These are phyloP conservation scores for Boeremia exigua DNA, from an alignment of 2,329 filamentous ascomycete species.

Conservation along the genomic window DNA sequence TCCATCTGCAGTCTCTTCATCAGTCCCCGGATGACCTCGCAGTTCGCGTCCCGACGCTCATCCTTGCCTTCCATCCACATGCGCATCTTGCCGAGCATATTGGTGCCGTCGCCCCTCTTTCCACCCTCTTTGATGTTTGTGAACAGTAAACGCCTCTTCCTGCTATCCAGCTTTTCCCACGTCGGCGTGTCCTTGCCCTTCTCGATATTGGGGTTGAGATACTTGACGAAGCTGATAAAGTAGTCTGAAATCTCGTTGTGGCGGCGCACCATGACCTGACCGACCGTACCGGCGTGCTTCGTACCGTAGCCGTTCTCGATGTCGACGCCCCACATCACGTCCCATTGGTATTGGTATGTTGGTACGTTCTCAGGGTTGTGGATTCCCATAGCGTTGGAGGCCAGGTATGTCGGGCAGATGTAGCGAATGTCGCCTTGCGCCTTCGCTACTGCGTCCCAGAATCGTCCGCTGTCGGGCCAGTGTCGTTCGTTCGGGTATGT, in stretches of 20 bases:
- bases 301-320: slow-evolving; percentile 41
- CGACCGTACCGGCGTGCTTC: slow-evolving; percentile 43
- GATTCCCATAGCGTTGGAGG: slow-evolving; percentile 38
- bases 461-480: slow-evolving; percentile 41
- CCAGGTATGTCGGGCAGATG: slow-evolving; percentile 43
- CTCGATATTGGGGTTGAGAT: slow-evolving; percentile 40
- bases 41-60: slow-evolving; percentile 26
- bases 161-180: slow-evolving; percentile 34
- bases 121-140: slow-evolving; percentile 38
- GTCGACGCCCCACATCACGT: slow-evolving; percentile 41
- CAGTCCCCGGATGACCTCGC: slow-evolving; percentile 27
- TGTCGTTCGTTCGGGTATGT: slow-evolving; percentile 44
- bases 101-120: slow-evolving; percentile 27
- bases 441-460: slow-evolving; percentile 43
- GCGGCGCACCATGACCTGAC: slow-evolving; percentile 40
- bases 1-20: slow-evolving; percentile 38
- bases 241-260: slow-evolving; percentile 40
- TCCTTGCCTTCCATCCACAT: slow-evolving; percentile 32
- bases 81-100: slow-evolving; percentile 30
- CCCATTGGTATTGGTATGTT: slow-evolving; percentile 45
- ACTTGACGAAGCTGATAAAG: slow-evolving; percentile 43
- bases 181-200: slow-evolving; percentile 19
- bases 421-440: slow-evolving; percentile 45
- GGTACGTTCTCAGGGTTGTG: slow-evolving; percentile 34
- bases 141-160: slow-evolving; percentile 35